Evolutionary conservation across 257 asterid genomes (phyloP), one percentile per base, ranked within the genome.

Genomic region (Marsdenia floribunda): DNA sequence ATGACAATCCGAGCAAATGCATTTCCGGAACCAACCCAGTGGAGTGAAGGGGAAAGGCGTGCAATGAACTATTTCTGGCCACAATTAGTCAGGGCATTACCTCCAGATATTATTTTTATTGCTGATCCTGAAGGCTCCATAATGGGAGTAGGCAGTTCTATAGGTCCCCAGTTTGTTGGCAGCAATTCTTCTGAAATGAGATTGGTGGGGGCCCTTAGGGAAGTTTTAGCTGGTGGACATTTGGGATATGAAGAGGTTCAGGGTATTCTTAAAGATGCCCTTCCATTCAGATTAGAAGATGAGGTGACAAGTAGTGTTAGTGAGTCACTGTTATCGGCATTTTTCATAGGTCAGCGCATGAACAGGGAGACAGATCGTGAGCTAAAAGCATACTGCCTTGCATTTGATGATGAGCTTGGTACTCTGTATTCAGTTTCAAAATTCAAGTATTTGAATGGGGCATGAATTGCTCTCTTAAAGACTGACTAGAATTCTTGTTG

Each of bases 221-320:
- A 94, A 82, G 96, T 94, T 66, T 77, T 94, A 82, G 98, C 97
- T 47, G 99, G 99, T 54, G 98, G 96, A 57, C 99, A 94, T 80
- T 86, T 92, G 72, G 99, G 99, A 77, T 94, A 94, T 55, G 99
- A 94, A 78, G 99, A 94, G 84, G 99, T 89, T 76, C 96, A 89
- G 79, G 99, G 97, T 80, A 96, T 94, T 66, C 79, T 94, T 61
- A 89, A 84, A 84, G 98, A 92, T 59, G 89, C 86, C 72, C 96
- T 94, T 83, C 97, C 97, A 1, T 72, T 84, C 44, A 64, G 73
- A 74, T 78, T 77, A 15, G 86, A 76, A 75, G 89, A 81, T 69
- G 71, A 72, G 79, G 79, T 61, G 42, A 75, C 80, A 53, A 71
- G 75, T 26, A 75, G 72, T 72, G 97, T 85, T 76, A 90, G 90